Evolutionary conservation across 805 yeast species (phyloP), one percentile per base, ranked within the genome.

Genomic region (Cyberlindnera nakhonratchasimensis): DNA sequence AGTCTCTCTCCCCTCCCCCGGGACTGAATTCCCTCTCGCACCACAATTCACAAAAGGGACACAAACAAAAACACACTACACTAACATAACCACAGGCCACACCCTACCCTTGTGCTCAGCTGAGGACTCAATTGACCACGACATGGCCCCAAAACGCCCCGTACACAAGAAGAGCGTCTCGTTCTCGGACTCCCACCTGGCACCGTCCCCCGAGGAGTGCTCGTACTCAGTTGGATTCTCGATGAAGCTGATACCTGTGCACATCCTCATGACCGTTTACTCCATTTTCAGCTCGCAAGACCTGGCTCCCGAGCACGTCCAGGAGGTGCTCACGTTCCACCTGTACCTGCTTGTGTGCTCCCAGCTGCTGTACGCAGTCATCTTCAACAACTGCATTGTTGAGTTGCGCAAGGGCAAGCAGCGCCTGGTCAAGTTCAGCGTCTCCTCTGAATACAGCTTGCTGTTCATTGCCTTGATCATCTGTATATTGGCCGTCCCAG

Each of bases 401-500:
- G 52, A 48, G 25, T 16, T 20, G 2, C 36, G 45, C 13, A 45
- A 42, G 41, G 32, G 35, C 11, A 48, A 42, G 17, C 14, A 6
- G 16, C 45, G 45, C 14, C 17, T 14, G 5, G 11, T 45, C 29
- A 40, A 29, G 9, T 42, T 45, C 42, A 13, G n/a, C 29, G 5
- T 45, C 7, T 7, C 38, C 1, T 29, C 8, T 6, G 48, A 48
- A 3, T 42, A 42, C 29, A 34, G 29, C 38, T n/a, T 44, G 24
- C 7, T 51, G 6, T 20, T 52, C 38, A 13, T 52, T 34, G 48
- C 42, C 0, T 10, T 46, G 5, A 7, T 52, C 6, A 24, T 54
- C 43, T 32, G 58, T 1, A 4, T 48, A 1, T 12, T 52, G 5
- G 47, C 60, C 2, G 32, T 64, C 0, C 22, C 59, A 2, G 63